phyloP scores from a whole-genome alignment of 495 filamentous ascomycete species.

The Letharia lupina region DNA sequence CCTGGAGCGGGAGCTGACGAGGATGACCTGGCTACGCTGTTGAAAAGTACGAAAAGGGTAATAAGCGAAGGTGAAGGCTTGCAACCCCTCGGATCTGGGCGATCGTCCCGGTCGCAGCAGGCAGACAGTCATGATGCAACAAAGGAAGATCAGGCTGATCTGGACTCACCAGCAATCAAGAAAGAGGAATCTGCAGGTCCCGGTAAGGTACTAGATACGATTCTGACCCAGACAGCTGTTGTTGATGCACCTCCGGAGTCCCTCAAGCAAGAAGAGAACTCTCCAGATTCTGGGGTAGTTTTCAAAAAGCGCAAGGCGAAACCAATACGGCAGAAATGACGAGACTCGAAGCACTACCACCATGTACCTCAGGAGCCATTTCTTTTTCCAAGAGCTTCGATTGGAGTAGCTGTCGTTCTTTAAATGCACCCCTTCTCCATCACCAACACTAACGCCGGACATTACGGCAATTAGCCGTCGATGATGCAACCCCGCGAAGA shows the following conservation, averaged over 20 bases:
- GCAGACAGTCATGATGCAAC: background rate
- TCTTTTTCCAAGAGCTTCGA: background rate
- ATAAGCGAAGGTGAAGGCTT: conserved; percentile 28
- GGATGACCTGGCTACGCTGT: conserved; percentile 61
- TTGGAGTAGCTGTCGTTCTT: background rate
- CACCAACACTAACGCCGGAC: conserved; percentile 2
- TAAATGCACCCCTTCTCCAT: background rate
- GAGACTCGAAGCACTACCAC: background rate
- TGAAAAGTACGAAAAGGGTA: conserved; percentile 36
- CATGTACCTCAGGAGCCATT: no score
- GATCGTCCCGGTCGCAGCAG: background rate
- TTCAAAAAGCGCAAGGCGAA: conserved; percentile 93
- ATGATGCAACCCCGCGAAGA: conserved; percentile 1
- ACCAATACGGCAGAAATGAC: conserved; percentile 50
- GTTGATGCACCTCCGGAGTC: background rate
- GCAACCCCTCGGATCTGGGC: background rate
- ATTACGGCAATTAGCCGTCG: background rate
- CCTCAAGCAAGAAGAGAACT: conserved; percentile 25
- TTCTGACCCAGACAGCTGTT: conserved; percentile 8
- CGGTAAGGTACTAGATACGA: background rate
- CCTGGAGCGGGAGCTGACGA: conserved; percentile 48
- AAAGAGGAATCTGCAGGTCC: conserved; percentile 21
- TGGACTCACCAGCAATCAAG: conserved; percentile 24
- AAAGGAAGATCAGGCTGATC: background rate
- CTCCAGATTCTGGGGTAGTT: conserved; percentile 43